A percentile compares a stretch with the other conserved stretches of the same genome.
Evolutionary conservation across 225 moss, liverwort and hornwort genomes (phyloP).

Genomic region (Bryum argenteum): DNA sequence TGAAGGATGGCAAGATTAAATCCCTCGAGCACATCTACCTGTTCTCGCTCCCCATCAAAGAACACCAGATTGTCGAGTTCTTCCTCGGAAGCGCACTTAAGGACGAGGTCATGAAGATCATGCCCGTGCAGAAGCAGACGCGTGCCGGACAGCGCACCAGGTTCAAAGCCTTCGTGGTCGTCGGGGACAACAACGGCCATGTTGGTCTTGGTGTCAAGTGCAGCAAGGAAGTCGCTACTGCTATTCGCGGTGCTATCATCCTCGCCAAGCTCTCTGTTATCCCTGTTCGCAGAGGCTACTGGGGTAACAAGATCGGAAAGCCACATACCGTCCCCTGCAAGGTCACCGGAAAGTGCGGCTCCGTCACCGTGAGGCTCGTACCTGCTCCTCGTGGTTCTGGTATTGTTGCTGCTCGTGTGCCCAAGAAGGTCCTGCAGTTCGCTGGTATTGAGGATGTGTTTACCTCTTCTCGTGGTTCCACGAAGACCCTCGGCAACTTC

Average conservation of each 20-base stretch:
- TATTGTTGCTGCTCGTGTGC: constrained; percentile 86
- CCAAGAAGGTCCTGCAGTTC: constrained; percentile 93
- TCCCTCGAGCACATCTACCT: constrained; percentile 89
- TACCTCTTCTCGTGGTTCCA: constrained; percentile 91
- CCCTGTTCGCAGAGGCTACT: constrained; percentile 84
- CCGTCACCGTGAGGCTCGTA: constrained; percentile 83
- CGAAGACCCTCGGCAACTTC: constrained; percentile 96
- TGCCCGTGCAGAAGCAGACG: constrained; percentile 99
- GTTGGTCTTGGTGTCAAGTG: constrained; percentile 93
- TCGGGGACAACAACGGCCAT: constrained; percentile 82
- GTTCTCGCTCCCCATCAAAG: constrained; percentile 94
- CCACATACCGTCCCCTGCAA: constrained; percentile 95
- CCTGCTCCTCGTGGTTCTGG: constrained; percentile 89
- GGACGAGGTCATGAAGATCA: constrained; percentile 99
- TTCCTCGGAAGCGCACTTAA: constrained; percentile 89
- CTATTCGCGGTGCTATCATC: constrained; percentile 89
- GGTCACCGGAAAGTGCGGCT: constrained; percentile 89
- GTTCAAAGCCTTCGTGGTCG: constrained; percentile 91
- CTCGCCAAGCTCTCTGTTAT: constrained; percentile 90
- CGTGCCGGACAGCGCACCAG: constrained; percentile 90
- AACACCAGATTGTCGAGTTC: constrained; percentile 96
- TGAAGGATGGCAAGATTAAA: constrained; percentile 94
- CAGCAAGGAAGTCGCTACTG: constrained; percentile 94
- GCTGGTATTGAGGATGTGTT: constrained; percentile 93
- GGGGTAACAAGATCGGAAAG: constrained; percentile 98